phyloP scores from a whole-genome alignment of 1,139 yeast genomes.

The Blastobotrys indianensis region DNA sequence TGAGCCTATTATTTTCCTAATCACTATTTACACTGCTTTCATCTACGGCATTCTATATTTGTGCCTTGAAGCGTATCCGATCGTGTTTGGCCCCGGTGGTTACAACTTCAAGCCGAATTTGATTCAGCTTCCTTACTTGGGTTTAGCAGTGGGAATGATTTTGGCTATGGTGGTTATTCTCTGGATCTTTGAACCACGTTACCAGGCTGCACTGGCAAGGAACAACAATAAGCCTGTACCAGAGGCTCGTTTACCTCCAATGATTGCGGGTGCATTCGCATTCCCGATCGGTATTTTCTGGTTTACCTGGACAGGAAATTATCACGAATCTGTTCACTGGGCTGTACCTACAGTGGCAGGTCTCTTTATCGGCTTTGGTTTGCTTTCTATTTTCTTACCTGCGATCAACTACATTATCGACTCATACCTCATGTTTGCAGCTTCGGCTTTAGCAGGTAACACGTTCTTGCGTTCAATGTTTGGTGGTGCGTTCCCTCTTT shows the following conservation, averaged over 20 bases:
- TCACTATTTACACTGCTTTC: conserved; percentile 74
- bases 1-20: conserved; percentile 67
- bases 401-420: conserved; percentile 66
- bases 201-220: conserved; percentile 37
- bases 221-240: conserved; percentile 62
- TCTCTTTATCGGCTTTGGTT: conserved; percentile 47
- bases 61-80: conserved; percentile 73
- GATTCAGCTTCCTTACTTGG: conserved; percentile 44
- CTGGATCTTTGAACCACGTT: conserved; percentile 28
- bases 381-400: conserved; percentile 53
- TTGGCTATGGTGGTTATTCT: conserved; percentile 7
- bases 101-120: conserved; percentile 50
- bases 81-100: conserved; percentile 51
- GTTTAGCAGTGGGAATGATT: conserved; percentile 38
- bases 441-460: conserved; percentile 84
- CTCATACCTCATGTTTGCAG: conserved; percentile 60
- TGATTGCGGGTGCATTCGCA: conserved; percentile 61
- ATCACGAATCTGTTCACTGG: conserved; percentile 64
- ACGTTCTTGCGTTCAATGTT: conserved; percentile 46
- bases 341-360: conserved; percentile 88
- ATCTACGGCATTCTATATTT: conserved; percentile 81
- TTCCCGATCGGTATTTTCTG: conserved; percentile 77
- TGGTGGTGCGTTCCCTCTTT: conserved; percentile 38
- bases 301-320: conserved; percentile 83
- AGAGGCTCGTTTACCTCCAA: conserved; percentile 72